phyloP scores from a whole-genome alignment of 2,329 filamentous ascomycete species.

The Apiospora hydei region DNA sequence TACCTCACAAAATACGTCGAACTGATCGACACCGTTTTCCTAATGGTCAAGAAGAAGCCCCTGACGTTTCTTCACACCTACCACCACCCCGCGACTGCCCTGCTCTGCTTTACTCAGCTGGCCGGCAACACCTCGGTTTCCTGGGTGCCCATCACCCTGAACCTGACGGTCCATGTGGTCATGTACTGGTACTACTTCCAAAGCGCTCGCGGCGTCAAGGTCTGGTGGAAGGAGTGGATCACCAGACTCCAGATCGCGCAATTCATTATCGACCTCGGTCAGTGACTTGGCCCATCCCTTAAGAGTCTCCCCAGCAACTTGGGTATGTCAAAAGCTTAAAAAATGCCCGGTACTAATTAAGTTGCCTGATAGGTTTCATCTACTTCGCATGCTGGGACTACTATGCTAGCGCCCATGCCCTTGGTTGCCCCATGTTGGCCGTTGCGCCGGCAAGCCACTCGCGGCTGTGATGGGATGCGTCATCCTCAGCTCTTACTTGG shows the following conservation, averaged over 20 bases:
- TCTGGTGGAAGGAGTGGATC: constrained; percentile 99
- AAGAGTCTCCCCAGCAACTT: background rate
- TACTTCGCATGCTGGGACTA: constrained; percentile 85
- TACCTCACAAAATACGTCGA: constrained; percentile 98
- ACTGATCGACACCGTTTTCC: constrained; percentile 90
- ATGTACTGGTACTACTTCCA: constrained; percentile 99
- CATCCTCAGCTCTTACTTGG: constrained; percentile 77
- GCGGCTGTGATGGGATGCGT: constrained; percentile 77
- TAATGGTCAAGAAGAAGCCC: constrained; percentile 99
- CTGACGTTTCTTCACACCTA: constrained; percentile 98
- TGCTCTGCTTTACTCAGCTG: constrained; percentile 96
- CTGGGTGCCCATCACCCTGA: constrained; percentile 91
- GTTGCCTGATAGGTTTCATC: constrained; percentile 65
- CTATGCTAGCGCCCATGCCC: constrained; percentile 75
- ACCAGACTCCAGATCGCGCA: constrained; percentile 95
- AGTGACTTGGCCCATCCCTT: constrained; percentile 40
- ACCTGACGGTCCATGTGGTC: constrained; percentile 91
- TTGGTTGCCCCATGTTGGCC: constrained; percentile 72
- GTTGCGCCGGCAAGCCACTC: constrained; percentile 79
- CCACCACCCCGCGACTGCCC: constrained; percentile 93
- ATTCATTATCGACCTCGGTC: constrained; percentile 94
- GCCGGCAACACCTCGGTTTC: constrained; percentile 90
- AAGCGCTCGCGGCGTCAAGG: constrained; percentile 88
- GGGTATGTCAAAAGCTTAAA: background rate
- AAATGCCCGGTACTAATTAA: background rate